Evolutionary conservation across 2,329 filamentous ascomycete genomes (phyloP).

Genomic region (Aspergillus hortae): DNA sequence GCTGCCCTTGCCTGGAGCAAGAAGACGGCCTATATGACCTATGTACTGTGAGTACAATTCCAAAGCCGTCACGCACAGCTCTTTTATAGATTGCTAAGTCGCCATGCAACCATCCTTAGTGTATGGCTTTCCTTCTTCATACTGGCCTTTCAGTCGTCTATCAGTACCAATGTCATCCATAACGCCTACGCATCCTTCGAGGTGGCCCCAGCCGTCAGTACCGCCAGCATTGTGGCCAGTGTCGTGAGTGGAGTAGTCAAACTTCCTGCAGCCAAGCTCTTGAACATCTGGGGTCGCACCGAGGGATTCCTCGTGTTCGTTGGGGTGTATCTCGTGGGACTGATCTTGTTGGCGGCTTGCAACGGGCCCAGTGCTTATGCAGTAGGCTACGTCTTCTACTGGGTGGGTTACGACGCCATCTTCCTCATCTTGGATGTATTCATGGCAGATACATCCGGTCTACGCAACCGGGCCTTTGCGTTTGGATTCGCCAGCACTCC

Average conservation of each 20-base stretch:
- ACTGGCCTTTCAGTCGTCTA: conserved; percentile 43
- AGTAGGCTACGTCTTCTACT: conserved; percentile 62
- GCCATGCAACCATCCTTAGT: conserved; percentile 20
- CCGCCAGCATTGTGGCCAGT: conserved; percentile 53
- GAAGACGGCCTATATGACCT: conserved; percentile 30
- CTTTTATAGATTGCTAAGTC: not conserved
- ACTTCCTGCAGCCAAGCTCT: conserved; percentile 59
- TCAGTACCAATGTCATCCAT: conserved; percentile 43
- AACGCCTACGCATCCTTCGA: conserved; percentile 53
- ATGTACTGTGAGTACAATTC: conserved; percentile 26
- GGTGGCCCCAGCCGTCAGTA: conserved; percentile 48
- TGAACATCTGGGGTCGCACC: conserved; percentile 62
- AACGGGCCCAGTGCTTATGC: conserved; percentile 60
- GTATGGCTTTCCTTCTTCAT: conserved; percentile 48
- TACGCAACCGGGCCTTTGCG: conserved; percentile 60
- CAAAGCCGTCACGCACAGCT: too few species aligned
- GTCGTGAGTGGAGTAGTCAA: conserved; percentile 58
- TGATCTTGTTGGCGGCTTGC: conserved; percentile 62
- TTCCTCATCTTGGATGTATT: conserved; percentile 58
- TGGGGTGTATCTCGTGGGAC: conserved; percentile 44
- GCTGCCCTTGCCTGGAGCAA: conserved; percentile 47
- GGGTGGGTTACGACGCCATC: conserved; percentile 56
- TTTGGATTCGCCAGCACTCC: conserved; percentile 59
- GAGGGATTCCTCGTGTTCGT: conserved; percentile 55
- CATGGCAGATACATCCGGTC: conserved; percentile 59